Conservation (phyloP, 495 filamentous ascomycete species). For the Patellaria atrata region DNA sequence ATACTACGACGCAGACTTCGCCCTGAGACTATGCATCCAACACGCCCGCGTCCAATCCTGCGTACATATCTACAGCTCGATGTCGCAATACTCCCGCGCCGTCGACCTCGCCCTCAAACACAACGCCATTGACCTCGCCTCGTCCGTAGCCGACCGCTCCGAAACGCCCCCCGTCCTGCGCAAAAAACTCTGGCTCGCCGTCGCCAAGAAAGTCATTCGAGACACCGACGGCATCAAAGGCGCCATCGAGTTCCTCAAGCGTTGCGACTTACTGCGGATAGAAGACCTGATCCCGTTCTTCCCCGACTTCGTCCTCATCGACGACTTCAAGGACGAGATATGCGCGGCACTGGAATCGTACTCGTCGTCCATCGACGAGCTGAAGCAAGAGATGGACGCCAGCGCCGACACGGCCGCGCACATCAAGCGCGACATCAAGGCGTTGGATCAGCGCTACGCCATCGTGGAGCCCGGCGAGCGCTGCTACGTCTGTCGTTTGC, state of each 20-base stretch:
- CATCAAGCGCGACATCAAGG: conserved; percentile 73
- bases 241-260: conserved; percentile 84
- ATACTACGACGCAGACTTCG: conserved; percentile 92
- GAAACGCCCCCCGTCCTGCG: conserved; percentile 61
- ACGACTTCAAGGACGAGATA: conserved; percentile 97
- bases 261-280: conserved; percentile 81
- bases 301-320: conserved; percentile 97
- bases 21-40: conserved; percentile 86
- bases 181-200: conserved; percentile 87
- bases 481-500: conserved; percentile 75
- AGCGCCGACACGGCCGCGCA: conserved; percentile 71
- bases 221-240: conserved; percentile 79
- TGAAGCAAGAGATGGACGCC: conserved; percentile 96
- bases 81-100: conserved; percentile 84
- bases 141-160: conserved; percentile 77
- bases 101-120: conserved; percentile 84
- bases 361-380: conserved; percentile 67
- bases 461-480: conserved; percentile 94
- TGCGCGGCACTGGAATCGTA: conserved; percentile 88
- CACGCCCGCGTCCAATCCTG: conserved; percentile 82
- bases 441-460: conserved; percentile 75
- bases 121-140: conserved; percentile 76
- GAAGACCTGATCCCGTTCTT: conserved; percentile 97
- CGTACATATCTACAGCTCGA: conserved; percentile 89
- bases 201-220: conserved; percentile 82